These are phyloP conservation scores for Stephanodiscus triporus DNA, from an alignment of 108 stramenopile genomes.

Conservation along the genomic window DNA sequence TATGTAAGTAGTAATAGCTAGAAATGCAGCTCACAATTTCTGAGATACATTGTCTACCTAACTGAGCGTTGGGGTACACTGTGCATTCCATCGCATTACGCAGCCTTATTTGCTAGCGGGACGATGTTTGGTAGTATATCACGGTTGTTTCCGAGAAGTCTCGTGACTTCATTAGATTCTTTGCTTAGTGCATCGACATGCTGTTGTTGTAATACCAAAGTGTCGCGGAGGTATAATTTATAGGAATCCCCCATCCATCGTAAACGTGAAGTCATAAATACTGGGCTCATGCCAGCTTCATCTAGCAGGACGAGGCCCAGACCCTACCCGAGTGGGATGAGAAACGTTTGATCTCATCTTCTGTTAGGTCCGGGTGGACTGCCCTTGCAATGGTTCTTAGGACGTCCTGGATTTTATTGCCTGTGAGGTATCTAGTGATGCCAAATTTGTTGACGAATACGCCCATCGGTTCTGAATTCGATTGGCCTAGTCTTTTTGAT, in stretches of 20 bases:
- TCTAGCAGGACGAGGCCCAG: conserved; percentile 15
- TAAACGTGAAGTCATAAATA: conserved; percentile 1
- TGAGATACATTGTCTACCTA: too few relatives aligned
- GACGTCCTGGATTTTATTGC: background rate
- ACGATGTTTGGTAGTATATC: background rate
- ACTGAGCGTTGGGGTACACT: too few relatives aligned
- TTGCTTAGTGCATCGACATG: background rate
- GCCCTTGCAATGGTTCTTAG: background rate
- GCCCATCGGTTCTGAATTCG: conserved; percentile 5
- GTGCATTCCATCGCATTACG: too few relatives aligned
- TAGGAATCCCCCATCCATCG: conserved; percentile 16
- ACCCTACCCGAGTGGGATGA: conserved; percentile 10
- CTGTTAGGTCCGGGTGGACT: conserved; percentile 7
- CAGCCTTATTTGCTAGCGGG: too few relatives aligned
- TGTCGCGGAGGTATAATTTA: background rate
- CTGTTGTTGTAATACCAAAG: background rate
- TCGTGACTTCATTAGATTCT: background rate
- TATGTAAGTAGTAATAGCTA: too few relatives aligned
- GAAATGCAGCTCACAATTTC: too few relatives aligned
- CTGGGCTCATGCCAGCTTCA: conserved; percentile 1
- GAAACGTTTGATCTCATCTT: background rate
- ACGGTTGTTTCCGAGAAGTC: background rate
- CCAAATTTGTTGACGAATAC: conserved; percentile 4
- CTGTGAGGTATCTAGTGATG: conserved; percentile 8
- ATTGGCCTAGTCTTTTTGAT: conserved; percentile 7